Evolutionary conservation across 345 rosid genomes (phyloP), one percentile per base, ranked within the genome.

Genomic region (Chamaenerion angustifolium): DNA sequence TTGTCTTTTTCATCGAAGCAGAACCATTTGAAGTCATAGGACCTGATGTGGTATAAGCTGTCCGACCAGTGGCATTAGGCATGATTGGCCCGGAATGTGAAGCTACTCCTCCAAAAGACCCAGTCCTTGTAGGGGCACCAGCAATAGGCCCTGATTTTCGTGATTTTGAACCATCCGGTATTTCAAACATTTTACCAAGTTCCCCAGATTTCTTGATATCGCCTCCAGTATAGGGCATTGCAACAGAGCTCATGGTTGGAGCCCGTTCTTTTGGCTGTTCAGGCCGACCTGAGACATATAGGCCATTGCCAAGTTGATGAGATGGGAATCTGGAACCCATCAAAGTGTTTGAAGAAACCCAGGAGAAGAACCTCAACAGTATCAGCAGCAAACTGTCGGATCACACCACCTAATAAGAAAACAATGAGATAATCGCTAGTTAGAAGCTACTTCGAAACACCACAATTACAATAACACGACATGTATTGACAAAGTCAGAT

Each of bases 221-320:
- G 47, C 97, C 97, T 45, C 97, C 95, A 6, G 90, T 89, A 62
- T 89, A 89, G 10, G 97, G 97, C 95, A 85, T 77, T 63, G 95
- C 88, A 12, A 66, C 79, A 10, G 88, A 82, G 56, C 83, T 87
- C 95, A 85, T 82, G 49, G 90, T 82, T 6, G 95, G 95, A 52
- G 80, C 45, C 56, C 80, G 76, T 70, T 85, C 95, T 56, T 89
- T 89, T 1, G 88, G 82, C 68, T 81, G 97, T 63, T 89, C 97
- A 6, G 85, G 95, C 63, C 86, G 80, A 58, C 95, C 94, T 0
- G 97, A 89, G 40, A 89, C 97, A 50, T 77, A 83, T 17, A 89
- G 89, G 58, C 97, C 97, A 66, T 77, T 83, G 68, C 94, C 74
- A 55, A 83, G 80, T 65, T 85, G 76, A 73, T 89, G 97, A 49